Conservation (phyloP, 257 asterid genomes). For the Solanum medicagineum region DNA sequence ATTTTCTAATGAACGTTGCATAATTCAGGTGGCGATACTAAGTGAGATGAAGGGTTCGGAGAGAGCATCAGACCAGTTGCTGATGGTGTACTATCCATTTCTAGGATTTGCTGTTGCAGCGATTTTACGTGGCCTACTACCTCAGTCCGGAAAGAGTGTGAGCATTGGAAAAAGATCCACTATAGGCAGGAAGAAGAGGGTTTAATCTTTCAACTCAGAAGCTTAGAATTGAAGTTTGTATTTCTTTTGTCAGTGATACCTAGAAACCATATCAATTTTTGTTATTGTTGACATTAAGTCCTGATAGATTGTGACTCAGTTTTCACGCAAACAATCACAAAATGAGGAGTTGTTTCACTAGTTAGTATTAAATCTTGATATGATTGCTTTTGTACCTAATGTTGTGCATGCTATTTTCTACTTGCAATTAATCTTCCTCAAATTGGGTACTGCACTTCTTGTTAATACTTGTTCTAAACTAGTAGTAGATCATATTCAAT, state of each 20-base stretch:
- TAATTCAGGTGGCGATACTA: constrained; percentile 54
- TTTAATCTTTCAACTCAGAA: constrained; percentile 6
- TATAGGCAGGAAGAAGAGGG: constrained; percentile 50
- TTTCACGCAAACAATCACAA: not conserved
- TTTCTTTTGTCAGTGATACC: not conserved
- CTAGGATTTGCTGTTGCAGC: constrained; percentile 50
- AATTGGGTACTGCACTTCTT: too few relatives aligned
- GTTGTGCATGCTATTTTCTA: too few relatives aligned
- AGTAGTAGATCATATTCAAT: too few relatives aligned
- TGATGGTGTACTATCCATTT: constrained; percentile 57
- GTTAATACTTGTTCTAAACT: too few relatives aligned
- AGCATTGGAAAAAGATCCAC: constrained; percentile 28
- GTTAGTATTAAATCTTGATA: too few relatives aligned
- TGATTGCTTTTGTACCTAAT: too few relatives aligned
- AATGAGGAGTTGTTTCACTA: not conserved
- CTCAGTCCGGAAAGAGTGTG: constrained; percentile 29
- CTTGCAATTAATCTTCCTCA: too few relatives aligned
- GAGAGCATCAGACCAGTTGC: constrained; percentile 50
- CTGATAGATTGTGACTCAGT: not conserved
- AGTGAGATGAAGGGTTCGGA: constrained; percentile 46
- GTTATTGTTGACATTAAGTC: not conserved
- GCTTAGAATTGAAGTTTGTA: not conserved
- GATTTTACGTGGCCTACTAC: constrained; percentile 50
- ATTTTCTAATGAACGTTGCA: not conserved
- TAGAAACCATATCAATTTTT: not conserved